phyloP scores from a whole-genome alignment of 2,329 filamentous ascomycete species.

The Paraphoma chrysanthemicola region DNA sequence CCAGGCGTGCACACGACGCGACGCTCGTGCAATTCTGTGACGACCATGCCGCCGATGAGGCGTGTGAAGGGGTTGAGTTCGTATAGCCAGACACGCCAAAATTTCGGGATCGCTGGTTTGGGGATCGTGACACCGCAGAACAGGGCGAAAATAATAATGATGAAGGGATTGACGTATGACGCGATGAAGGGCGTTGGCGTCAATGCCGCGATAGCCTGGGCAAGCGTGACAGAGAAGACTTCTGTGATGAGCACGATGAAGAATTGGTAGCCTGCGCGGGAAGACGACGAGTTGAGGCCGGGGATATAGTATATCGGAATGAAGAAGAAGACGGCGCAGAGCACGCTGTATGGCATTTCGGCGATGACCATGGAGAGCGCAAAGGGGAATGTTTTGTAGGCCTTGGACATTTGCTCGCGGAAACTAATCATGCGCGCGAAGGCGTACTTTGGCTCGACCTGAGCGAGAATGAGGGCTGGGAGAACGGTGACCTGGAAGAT shows the following conservation, averaged over 20 bases:
- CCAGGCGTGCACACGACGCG: slow-evolving; percentile 65
- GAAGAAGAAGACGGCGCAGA: slow-evolving; percentile 84
- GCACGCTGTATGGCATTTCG: slow-evolving; percentile 81
- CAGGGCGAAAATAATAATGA: slow-evolving; percentile 80
- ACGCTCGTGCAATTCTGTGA: slow-evolving; percentile 74
- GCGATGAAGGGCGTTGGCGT: slow-evolving; percentile 82
- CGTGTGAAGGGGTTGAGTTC: slow-evolving; percentile 84
- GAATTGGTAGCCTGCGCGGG: slow-evolving; percentile 84
- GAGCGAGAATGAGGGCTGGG: slow-evolving; percentile 80
- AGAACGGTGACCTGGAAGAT: slow-evolving; percentile 90
- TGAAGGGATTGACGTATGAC: slow-evolving; percentile 75
- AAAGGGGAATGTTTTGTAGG: slow-evolving; percentile 83
- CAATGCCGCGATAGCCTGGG: slow-evolving; percentile 73
- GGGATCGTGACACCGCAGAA: slow-evolving; percentile 91
- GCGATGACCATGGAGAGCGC: slow-evolving; percentile 78
- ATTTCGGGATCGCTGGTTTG: slow-evolving; percentile 75
- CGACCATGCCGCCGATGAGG: slow-evolving; percentile 79
- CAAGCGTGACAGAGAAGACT: slow-evolving; percentile 82
- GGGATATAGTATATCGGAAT: slow-evolving; percentile 85
- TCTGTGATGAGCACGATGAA: slow-evolving; percentile 84
- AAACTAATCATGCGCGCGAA: slow-evolving; percentile 82
- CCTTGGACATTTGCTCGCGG: slow-evolving; percentile 84
- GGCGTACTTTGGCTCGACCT: slow-evolving; percentile 85
- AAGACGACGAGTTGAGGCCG: slow-evolving; percentile 68
- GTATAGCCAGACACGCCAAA: slow-evolving; percentile 84